Base-by-base conservation (phyloP, 2,329 filamentous ascomycete species). In the Aureobasidium lini region DNA sequence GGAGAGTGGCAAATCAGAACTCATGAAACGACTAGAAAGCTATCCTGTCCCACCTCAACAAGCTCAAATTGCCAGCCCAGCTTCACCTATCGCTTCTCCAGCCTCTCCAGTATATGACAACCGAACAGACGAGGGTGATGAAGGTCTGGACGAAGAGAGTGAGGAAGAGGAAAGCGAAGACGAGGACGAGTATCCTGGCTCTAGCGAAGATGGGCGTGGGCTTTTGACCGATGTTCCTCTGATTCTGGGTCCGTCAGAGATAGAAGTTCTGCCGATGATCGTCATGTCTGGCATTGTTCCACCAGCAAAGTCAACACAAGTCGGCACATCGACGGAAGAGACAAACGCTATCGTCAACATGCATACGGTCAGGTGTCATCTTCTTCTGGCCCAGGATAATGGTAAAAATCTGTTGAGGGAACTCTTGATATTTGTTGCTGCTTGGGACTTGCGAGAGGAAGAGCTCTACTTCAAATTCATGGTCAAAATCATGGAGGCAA, bases 381-480 rank as follows among this genome's bases (percentile, higher is more conserved):
- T 96, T 69, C 83, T 97, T 52, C 78, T 97, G 43, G 91, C 91
- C 0, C 84, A 95, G 62, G 91, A 96, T 68, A 95, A 90, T 63
- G 93, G 93, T 3, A 86, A 92, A 65, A 96, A 95, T 69, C 78
- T 97, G 4, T 79, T 97, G 1, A 82, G 93, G 59, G 93, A 97
- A 72, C 83, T 97, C 68, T 79, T 97, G 44, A 95, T 97, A 61
- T 96, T 96, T 71, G 95, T 96, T 63, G 93, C 93, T 5, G 92
- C 95, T 8, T 97, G 93, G 93, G 93, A 96, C 69, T 86, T 96
- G 67, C 88, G 90, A 42, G 92, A 97, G 71, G 87, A 93, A 62
- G 91, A 95, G 62, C 84, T 96, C 39, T 96, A 96, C 68, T 96
- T 96, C 77, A 93, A 96, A 71, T 90, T 96, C 71, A 96, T 95